Conservation (phyloP, 2,329 filamentous ascomycete genomes). For the Penicillium sp. region DNA sequence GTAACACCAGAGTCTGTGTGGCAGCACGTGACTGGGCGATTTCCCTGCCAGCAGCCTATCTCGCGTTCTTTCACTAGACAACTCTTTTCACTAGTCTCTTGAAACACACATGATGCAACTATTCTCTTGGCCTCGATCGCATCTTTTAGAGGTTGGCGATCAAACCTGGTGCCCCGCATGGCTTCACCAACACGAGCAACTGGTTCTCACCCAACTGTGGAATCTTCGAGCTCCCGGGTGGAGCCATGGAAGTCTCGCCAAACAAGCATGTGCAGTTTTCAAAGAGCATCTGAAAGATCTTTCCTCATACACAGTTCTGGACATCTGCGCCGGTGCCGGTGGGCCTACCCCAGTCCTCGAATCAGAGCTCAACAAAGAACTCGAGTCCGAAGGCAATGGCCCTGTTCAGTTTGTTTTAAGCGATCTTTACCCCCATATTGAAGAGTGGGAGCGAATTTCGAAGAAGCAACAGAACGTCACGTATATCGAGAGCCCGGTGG, state of each 20-base stretch:
- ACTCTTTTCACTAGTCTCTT: neutral
- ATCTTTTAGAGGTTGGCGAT: constrained; percentile 68
- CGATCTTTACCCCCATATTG: constrained; percentile 64
- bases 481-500: constrained; percentile 62
- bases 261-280: constrained; percentile 17
- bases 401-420: constrained; percentile 63
- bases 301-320: constrained; percentile 63
- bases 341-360: constrained; percentile 69
- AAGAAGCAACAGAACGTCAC: constrained; percentile 56
- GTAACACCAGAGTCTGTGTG: neutral
- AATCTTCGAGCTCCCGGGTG: constrained; percentile 19
- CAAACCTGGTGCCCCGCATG: constrained; percentile 65
- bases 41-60: neutral
- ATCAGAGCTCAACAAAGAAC: constrained; percentile 54
- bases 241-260: constrained; percentile 16
- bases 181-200: constrained; percentile 55
- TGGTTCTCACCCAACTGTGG: constrained; percentile 27
- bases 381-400: constrained; percentile 19
- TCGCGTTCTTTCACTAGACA: neutral
- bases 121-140: constrained; percentile 32
- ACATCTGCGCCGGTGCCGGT: constrained; percentile 74
- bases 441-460: constrained; percentile 58
- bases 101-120: neutral
- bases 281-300: constrained; percentile 46
- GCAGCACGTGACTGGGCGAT: neutral